A percentile compares a stretch with the other conserved stretches of the same genome.
Conservation (phyloP, 2,329 filamentous ascomycete genomes). For the Fusarium phyllophilum region DNA sequence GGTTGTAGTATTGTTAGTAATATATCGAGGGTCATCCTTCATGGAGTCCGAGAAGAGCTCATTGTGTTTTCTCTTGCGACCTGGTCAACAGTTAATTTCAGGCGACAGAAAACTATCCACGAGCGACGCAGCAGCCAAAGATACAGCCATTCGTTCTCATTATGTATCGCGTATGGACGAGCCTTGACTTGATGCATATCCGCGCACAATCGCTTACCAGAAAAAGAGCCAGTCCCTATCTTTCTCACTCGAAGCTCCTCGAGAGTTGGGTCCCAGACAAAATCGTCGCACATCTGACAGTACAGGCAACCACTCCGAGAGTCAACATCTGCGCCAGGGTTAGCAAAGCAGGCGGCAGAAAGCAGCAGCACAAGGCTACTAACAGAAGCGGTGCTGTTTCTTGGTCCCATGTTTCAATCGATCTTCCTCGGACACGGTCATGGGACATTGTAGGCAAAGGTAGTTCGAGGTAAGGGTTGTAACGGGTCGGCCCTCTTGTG, state of each 20-base stretch:
- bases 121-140: neutral
- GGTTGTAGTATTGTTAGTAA: conserved; percentile 79
- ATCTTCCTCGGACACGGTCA: conserved; percentile 73
- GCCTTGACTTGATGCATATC: neutral
- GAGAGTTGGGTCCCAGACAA: conserved; percentile 83
- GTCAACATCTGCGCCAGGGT: conserved; percentile 72
- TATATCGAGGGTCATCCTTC: conserved; percentile 79
- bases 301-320: conserved; percentile 79
- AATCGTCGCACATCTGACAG: conserved; percentile 84
- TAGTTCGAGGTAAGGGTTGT: conserved; percentile 75
- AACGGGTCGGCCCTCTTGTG: conserved; percentile 63
- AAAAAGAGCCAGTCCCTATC: conserved; percentile 72
- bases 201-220: conserved; percentile 58
- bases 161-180: neutral
- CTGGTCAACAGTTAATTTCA: conserved; percentile 45
- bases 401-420: conserved; percentile 73
- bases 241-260: conserved; percentile 79
- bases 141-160: neutral
- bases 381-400: conserved; percentile 80
- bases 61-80: conserved; percentile 80
- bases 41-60: conserved; percentile 72
- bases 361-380: conserved; percentile 37
- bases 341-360: conserved; percentile 33
- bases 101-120: neutral
- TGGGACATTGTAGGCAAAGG: conserved; percentile 78